Evolutionary conservation across 805 yeast species (phyloP), one percentile per base, ranked within the genome.

Genomic region (Schizosaccharomyces japonicus): DNA sequence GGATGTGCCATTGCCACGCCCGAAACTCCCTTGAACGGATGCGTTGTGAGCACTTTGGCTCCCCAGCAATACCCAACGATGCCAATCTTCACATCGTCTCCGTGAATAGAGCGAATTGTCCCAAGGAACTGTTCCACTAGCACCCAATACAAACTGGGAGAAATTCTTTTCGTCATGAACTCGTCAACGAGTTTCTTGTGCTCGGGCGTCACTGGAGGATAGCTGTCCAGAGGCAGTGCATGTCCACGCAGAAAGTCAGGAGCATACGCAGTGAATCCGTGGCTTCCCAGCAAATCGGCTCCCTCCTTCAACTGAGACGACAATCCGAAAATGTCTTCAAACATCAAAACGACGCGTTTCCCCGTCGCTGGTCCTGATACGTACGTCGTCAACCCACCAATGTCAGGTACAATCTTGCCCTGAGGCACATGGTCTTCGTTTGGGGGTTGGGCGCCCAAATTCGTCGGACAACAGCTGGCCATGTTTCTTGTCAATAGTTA

Each of bases 11-110:
- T 19, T 27, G 50, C 50, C 33, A 48, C 46, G 17, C 52, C 50
- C 8, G 21, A 28, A 31, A 52, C 51, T 7, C 49, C 23, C 8
- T 7, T 30, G 28, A 36, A 36, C 3, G 53, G 51, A 10, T 47
- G 34, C 17, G 48, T 13, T 17, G 50, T 45, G 7, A 52, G 25
- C 17, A 51, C n/a, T 42, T 52, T 52, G 4, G 50, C 53, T 15
- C 54, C 54, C 54, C 54, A 52, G 49, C 54, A 52, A 21, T 49
- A 46, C 5, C 54, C 54, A 46, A 52, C 52, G 15, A 51, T 39
- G 11, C 53, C 53, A 13, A 47, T 47, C 15, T n/a, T 15, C 3
- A 29, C 33, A 28, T 27, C 25, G 21, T 5, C 13, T 13, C 46
- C 46, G 25, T 27, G 33, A 13, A 6, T 42, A 5, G 19, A 11